phyloP scores from a whole-genome alignment of 306 rosid genomes.

The Prunus fruticosa region DNA sequence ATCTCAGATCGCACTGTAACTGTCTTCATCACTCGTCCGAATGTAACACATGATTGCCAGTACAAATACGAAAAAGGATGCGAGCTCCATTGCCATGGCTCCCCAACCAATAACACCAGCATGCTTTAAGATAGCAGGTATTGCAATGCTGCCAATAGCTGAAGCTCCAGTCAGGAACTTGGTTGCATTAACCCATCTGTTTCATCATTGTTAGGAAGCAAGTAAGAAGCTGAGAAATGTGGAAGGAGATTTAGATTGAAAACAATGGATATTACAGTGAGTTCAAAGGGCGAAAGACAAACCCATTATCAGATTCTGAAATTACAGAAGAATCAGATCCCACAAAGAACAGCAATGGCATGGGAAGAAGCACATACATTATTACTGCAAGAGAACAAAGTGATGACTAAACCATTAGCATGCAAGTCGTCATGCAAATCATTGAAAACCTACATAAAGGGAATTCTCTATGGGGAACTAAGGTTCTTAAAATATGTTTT shows the following conservation, averaged over 20 bases:
- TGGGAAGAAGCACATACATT: conserved; percentile 79
- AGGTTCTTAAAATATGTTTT: background rate
- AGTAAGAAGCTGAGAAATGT: conserved; percentile 6
- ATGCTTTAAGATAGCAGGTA: conserved; percentile 74
- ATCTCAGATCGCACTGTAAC: conserved; percentile 50
- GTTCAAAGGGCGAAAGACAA: conserved; percentile 20
- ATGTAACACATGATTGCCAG: conserved; percentile 63
- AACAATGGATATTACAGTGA: background rate
- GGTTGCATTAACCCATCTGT: conserved; percentile 81
- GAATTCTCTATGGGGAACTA: background rate
- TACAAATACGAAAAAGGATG: conserved; percentile 66
- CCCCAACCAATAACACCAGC: conserved; percentile 89
- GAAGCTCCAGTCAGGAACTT: conserved; percentile 87
- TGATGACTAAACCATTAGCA: background rate
- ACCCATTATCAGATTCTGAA: conserved; percentile 59
- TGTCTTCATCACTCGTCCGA: conserved; percentile 40
- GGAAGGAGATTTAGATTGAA: background rate
- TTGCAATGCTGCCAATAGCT: conserved; percentile 78
- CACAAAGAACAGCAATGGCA: conserved; percentile 74
- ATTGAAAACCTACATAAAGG: background rate
- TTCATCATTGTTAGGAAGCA: conserved; percentile 17
- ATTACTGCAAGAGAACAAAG: conserved; percentile 56
- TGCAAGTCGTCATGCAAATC: background rate
- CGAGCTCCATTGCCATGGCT: conserved; percentile 77
- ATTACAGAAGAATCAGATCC: conserved; percentile 61